A percentile compares a stretch with the other conserved stretches of the same genome.
Evolutionary conservation across 75 land plant species (phyloP).

Genomic region (Chamaecyparis obtusa): DNA sequence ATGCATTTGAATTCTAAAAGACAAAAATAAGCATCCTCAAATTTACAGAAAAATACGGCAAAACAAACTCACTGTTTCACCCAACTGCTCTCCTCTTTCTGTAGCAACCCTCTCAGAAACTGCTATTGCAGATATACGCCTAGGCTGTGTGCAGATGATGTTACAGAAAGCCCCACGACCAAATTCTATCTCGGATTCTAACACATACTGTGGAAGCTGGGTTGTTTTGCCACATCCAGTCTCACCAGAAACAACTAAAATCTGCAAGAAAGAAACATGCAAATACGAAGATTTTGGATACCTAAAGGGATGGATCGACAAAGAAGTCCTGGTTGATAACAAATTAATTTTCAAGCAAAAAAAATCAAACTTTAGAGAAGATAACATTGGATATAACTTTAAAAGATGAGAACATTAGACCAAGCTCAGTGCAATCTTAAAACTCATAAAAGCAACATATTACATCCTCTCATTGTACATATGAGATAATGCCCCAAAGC

Average conservation of each 20-base stretch:
- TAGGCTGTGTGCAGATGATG: slow-evolving; percentile 97
- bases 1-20: not conserved
- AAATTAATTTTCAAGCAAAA: not conserved
- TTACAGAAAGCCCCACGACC: slow-evolving; percentile 94
- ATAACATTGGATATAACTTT: not conserved
- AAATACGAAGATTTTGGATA: not conserved
- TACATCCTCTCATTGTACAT: not conserved
- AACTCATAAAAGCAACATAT: not conserved
- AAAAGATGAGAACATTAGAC: not conserved
- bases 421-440: not conserved
- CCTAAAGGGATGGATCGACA: not conserved
- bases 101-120: slow-evolving; percentile 94
- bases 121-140: slow-evolving; percentile 96
- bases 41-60: not conserved
- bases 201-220: slow-evolving; percentile 91
- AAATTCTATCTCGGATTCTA: slow-evolving; percentile 92
- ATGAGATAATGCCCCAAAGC: not conserved
- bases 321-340: not conserved
- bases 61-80: slow-evolving; percentile 70
- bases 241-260: slow-evolving; percentile 92
- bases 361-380: not conserved
- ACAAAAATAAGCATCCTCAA: not conserved
- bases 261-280: slow-evolving; percentile 37
- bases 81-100: slow-evolving; percentile 92
- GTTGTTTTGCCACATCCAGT: slow-evolving; percentile 99